phyloP scores from a whole-genome alignment of 192 early-diverging fungal genomes.

The Coemansia sp. region DNA sequence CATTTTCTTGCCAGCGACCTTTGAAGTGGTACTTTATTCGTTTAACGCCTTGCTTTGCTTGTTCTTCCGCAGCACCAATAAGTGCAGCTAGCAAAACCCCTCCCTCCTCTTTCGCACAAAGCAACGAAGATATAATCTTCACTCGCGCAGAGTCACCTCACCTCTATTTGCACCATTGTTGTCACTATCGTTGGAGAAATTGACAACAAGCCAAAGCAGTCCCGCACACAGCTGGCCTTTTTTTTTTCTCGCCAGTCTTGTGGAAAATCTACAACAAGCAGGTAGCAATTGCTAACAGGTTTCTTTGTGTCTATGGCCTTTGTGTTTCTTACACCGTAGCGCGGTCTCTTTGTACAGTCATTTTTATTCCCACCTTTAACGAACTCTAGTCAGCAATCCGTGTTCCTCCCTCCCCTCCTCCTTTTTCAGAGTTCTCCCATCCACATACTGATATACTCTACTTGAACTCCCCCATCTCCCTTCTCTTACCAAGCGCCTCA shows the following conservation, averaged over 20 bases:
- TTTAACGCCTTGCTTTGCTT: too few species aligned
- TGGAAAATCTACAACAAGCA: conserved; percentile 1
- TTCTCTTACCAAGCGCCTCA: neutral
- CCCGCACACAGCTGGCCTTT: conserved; percentile 5
- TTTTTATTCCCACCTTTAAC: neutral
- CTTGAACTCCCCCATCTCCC: neutral
- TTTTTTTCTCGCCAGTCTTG: conserved; percentile 1
- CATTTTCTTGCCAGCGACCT: too few species aligned
- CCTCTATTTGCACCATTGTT: conserved; percentile 7
- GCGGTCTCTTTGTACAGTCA: neutral
- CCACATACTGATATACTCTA: neutral
- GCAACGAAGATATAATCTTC: neutral
- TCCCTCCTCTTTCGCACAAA: too few species aligned
- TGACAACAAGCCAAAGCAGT: neutral
- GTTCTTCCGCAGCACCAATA: too few species aligned
- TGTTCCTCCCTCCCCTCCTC: neutral
- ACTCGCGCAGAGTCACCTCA: neutral
- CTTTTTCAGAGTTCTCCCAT: neutral
- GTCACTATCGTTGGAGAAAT: neutral
- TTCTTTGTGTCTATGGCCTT: conserved; percentile 7
- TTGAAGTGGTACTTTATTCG: too few species aligned
- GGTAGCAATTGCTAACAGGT: conserved; percentile 1
- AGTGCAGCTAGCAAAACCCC: too few species aligned
- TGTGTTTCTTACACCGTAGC: neutral
- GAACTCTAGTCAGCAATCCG: neutral